phyloP scores from a whole-genome alignment of 495 filamentous ascomycete genomes.

The Rostrohypoxylon terebratum region DNA sequence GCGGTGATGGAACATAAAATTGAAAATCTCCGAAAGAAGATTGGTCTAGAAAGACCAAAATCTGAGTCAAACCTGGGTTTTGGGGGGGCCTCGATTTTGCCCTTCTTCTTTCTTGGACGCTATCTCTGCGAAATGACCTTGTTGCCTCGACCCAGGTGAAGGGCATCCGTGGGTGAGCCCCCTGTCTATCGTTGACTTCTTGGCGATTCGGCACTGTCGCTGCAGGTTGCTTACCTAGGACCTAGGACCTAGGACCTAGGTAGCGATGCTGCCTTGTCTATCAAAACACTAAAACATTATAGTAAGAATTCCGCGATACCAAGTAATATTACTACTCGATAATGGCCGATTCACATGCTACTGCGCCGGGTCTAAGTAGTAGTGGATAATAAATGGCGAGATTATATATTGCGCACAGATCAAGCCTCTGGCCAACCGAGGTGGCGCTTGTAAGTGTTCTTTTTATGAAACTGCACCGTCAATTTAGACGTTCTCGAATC shows the following conservation, averaged over 20 bases:
- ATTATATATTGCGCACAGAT: conserved; percentile 14
- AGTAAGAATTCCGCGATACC: background rate
- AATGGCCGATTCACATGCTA: conserved; percentile 7
- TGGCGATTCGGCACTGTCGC: conserved; percentile 22
- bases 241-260: no score
- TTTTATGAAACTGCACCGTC: conserved; percentile 12
- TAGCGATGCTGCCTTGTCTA: conserved; percentile 18
- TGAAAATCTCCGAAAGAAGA: conserved; percentile 46
- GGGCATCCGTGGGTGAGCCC: conserved; percentile 10
- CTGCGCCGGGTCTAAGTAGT: conserved; percentile 11
- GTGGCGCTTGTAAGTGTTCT: background rate
- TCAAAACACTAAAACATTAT: conserved; percentile 12
- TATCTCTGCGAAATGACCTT: conserved; percentile 32
- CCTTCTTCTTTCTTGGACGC: background rate
- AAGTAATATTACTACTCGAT: conserved; percentile 17
- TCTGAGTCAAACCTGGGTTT: conserved; percentile 23
- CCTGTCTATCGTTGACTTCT: background rate
- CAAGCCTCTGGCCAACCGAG: background rate
- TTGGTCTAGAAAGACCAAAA: conserved; percentile 27
- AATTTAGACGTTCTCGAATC: conserved; percentile 14
- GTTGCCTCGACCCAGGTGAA: conserved; percentile 20
- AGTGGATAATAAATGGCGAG: conserved; percentile 10
- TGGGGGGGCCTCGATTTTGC: background rate
- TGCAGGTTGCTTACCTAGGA: conserved; percentile 15
- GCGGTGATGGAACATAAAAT: conserved; percentile 43